Conservation (phyloP, 1,284 basidiomycete genomes). For the Paramarasmius palmivorus region DNA sequence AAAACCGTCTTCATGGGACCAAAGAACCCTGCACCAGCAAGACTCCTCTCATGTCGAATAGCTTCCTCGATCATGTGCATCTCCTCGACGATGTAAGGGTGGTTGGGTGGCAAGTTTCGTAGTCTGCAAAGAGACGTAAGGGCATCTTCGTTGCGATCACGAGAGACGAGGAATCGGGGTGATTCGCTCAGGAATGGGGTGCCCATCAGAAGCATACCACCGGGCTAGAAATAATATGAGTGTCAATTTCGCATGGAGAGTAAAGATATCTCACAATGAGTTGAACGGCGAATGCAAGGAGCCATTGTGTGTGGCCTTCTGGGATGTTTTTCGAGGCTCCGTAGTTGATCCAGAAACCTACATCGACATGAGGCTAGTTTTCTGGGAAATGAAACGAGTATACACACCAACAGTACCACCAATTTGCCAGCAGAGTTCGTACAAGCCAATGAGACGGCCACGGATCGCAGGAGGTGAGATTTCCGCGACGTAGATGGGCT, state of each 20-base stretch:
- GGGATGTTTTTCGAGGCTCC: conserved; percentile 40
- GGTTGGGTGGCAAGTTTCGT: conserved; percentile 36
- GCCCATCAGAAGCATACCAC: conserved; percentile 42
- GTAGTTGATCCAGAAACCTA: conserved; percentile 50
- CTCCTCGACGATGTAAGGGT: conserved; percentile 39
- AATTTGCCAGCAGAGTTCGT: conserved; percentile 43
- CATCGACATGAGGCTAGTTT: neutral
- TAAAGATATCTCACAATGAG: conserved; percentile 33
- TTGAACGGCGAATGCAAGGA: conserved; percentile 51
- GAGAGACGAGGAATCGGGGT: conserved; percentile 48
- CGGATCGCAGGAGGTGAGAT: conserved; percentile 46
- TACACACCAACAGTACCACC: conserved; percentile 31
- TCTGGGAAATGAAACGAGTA: neutral
- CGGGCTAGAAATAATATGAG: conserved; percentile 31
- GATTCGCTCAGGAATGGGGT: conserved; percentile 47
- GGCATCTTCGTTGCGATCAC: conserved; percentile 37
- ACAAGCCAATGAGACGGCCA: conserved; percentile 48
- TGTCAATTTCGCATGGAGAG: neutral
- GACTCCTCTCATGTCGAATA: conserved; percentile 28
- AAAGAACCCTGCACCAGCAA: conserved; percentile 33
- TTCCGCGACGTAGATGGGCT: conserved; percentile 44
- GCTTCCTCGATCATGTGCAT: conserved; percentile 28
- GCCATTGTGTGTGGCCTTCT: conserved; percentile 39
- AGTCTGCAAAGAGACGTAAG: conserved; percentile 39
- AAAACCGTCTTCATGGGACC: conserved; percentile 33